phyloP scores from a whole-genome alignment of 2,329 filamentous ascomycete genomes.

The Polychaeton citri region DNA sequence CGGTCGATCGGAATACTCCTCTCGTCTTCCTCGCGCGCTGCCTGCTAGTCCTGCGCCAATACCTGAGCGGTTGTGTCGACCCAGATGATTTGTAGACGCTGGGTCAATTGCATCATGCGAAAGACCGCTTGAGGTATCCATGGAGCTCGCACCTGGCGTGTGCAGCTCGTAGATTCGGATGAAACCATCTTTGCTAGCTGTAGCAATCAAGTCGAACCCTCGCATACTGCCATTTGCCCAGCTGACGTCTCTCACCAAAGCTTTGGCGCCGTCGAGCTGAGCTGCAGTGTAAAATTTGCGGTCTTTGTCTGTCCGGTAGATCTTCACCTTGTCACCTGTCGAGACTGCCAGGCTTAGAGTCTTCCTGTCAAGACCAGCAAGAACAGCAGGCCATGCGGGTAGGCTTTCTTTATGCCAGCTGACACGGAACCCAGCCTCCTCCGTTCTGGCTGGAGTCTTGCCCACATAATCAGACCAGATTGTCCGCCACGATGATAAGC shows the following conservation, averaged over 20 bases:
- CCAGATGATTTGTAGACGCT: slow-evolving; percentile 1
- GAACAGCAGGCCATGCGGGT: slow-evolving; percentile 61
- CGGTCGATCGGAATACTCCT: slow-evolving; percentile 41
- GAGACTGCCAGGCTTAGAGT: slow-evolving; percentile 72
- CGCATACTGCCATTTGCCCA: slow-evolving; percentile 89
- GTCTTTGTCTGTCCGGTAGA: slow-evolving; percentile 64
- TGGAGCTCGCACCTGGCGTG: slow-evolving; percentile 39
- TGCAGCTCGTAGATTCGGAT: slow-evolving; percentile 78
- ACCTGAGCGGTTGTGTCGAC: slow-evolving; percentile 27
- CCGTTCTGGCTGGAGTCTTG: slow-evolving; percentile 57
- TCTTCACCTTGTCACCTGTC: slow-evolving; percentile 66
- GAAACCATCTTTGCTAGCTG: slow-evolving; percentile 82
- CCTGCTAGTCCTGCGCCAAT: slow-evolving; percentile 41
- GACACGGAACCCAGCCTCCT: slow-evolving; percentile 77
- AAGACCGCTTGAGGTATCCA: slow-evolving; percentile 21
- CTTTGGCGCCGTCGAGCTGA: slow-evolving; percentile 58
- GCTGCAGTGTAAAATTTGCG: slow-evolving; percentile 78
- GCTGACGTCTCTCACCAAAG: slow-evolving; percentile 65
- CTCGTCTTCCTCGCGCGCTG: slow-evolving; percentile 34
- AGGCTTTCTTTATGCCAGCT: slow-evolving; percentile 80
- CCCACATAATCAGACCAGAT: slow-evolving; percentile 68
- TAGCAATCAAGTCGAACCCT: slow-evolving; percentile 81
- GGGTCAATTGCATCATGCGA: slow-evolving; percentile 2
- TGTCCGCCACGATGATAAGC: slow-evolving; percentile 59
- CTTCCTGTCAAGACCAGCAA: slow-evolving; percentile 69